Conservation (phyloP, 2,329 filamentous ascomycete genomes). For the Magnaporthiopsis rhizophila region DNA sequence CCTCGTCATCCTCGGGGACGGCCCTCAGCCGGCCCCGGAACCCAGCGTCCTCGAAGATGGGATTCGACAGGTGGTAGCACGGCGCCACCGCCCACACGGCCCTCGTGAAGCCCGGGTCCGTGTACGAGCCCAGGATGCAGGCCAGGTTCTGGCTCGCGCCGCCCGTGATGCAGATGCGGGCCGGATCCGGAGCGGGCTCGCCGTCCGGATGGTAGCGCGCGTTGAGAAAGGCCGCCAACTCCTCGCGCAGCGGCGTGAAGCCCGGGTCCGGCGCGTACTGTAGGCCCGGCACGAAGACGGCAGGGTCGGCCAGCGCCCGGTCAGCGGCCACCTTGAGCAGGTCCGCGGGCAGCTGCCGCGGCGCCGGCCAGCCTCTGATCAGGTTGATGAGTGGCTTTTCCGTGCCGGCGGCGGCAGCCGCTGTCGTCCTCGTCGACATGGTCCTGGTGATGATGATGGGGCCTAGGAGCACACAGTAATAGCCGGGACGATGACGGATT, state of each 20-base stretch:
- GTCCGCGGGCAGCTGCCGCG: slow-evolving; percentile 54
- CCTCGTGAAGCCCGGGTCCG: slow-evolving; percentile 67
- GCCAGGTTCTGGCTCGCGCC: slow-evolving; percentile 80
- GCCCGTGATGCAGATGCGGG: slow-evolving; percentile 72
- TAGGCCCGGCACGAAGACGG: slow-evolving; percentile 54
- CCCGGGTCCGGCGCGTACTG: slow-evolving; percentile 75
- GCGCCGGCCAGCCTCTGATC: slow-evolving; percentile 59
- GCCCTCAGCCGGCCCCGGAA: slow-evolving; percentile 60
- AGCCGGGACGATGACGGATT: neutral
- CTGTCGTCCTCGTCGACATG: neutral
- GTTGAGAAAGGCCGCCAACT: slow-evolving; percentile 63
- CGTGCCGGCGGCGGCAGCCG: neutral
- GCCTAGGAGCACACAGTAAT: neutral
- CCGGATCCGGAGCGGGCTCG: slow-evolving; percentile 28
- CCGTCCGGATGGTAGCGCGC: slow-evolving; percentile 41
- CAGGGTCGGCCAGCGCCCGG: slow-evolving; percentile 51
- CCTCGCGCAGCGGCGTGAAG: slow-evolving; percentile 58
- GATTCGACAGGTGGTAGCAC: slow-evolving; percentile 75
- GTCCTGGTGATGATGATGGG: neutral
- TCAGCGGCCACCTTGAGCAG: slow-evolving; percentile 54
- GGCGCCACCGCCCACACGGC: slow-evolving; percentile 76
- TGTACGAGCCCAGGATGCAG: slow-evolving; percentile 68
- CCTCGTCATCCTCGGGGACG: slow-evolving; percentile 70
- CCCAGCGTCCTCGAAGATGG: slow-evolving; percentile 77
- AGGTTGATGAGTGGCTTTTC: slow-evolving; percentile 49